Base-by-base conservation (phyloP, 2,329 filamentous ascomycete genomes). In the Truncatella angustata region DNA sequence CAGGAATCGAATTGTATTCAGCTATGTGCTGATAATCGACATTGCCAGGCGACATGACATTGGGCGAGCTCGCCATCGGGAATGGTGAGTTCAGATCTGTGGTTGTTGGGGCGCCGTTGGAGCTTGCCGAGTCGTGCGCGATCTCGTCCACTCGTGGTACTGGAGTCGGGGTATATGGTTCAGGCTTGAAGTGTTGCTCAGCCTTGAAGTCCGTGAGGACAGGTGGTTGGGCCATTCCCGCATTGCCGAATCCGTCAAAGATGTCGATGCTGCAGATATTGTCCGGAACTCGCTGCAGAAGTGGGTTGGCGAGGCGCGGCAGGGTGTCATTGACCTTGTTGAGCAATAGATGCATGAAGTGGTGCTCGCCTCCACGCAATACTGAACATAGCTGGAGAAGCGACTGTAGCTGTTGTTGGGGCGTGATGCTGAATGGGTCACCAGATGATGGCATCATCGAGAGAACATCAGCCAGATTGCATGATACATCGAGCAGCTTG, bases 401-500 rank as follows among this genome's bases (percentile, higher is more conserved):
- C 53, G 87, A 80, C 54, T 83, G 83, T 4, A 95, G 80, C 63
- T 90, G 85, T 61, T 93, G 88, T 32, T 84, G 84, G 23, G 40
- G 40, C 3, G 90, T 84, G 34, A 81, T 68, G 20, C 79, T 76
- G 64, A 90, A 91, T 1, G 82, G 80, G 35, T 82, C 78, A 2
- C 81, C 74, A 3, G 82, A 78, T 0, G 81, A 71, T 1, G 83
- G 81, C 46, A 85, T 82, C 47, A 85, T 76, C 7, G 85, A 79
- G 51, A 96, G 82, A 20, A 90, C 85, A 57, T 93, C 88, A 6
- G 81, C 86, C 55, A 94, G 75, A 14, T 85, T 84, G 66, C 81
- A 87, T 11, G 88, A 84, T 32, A 92, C 81, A 58, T 92, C 87
- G 60, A 94, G 82, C 11, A 96, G 72, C 65, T 93, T 93, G 64